Conservation (phyloP, 2,329 filamentous ascomycete species). For the Aspergillus sp. region DNA sequence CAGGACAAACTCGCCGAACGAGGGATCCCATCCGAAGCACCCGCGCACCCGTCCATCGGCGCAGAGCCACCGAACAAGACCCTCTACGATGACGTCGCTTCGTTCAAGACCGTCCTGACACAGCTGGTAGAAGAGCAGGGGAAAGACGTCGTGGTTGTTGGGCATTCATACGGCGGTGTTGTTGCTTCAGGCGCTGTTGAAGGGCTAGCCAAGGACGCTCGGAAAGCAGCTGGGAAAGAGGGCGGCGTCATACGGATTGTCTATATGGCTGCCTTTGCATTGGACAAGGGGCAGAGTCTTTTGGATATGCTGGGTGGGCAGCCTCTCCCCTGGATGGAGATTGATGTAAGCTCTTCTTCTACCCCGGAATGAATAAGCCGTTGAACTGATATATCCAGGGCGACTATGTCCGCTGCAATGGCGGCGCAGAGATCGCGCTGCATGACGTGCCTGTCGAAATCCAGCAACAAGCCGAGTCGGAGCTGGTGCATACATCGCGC, state of each 20-base stretch:
- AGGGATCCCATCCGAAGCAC: slow-evolving; percentile 34
- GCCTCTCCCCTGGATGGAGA: slow-evolving; percentile 20
- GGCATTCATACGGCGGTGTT: slow-evolving; percentile 38
- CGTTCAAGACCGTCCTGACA: slow-evolving; percentile 13
- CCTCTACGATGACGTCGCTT: slow-evolving; percentile 37
- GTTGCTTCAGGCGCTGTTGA: slow-evolving; percentile 29
- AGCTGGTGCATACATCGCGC: slow-evolving; percentile 25
- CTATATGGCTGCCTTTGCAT: slow-evolving; percentile 37
- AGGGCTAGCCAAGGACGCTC: slow-evolving; percentile 25
- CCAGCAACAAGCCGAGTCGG: slow-evolving; percentile 23
- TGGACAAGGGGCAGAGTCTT: slow-evolving; percentile 35
- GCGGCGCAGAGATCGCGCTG: slow-evolving; percentile 21
- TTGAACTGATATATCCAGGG: slow-evolving; percentile 4
- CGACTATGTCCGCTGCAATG: slow-evolving; percentile 17
- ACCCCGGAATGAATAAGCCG: too few species aligned
- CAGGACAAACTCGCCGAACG: slow-evolving; percentile 29
- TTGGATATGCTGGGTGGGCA: slow-evolving; percentile 27
- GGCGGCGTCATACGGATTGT: slow-evolving; percentile 31
- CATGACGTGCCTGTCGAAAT: slow-evolving; percentile 29
- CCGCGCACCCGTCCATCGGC: slow-evolving; percentile 29
- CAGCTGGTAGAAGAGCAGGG: slow-evolving; percentile 27
- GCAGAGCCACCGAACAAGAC: slow-evolving; percentile 34
- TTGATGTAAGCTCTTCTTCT: slow-evolving; percentile 18
- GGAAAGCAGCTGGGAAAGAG: slow-evolving; percentile 21
- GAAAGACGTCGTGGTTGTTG: slow-evolving; percentile 28